These are phyloP conservation scores for Gardenia jasminoides DNA, from an alignment of 257 asterid genomes.

Conservation along the genomic window DNA sequence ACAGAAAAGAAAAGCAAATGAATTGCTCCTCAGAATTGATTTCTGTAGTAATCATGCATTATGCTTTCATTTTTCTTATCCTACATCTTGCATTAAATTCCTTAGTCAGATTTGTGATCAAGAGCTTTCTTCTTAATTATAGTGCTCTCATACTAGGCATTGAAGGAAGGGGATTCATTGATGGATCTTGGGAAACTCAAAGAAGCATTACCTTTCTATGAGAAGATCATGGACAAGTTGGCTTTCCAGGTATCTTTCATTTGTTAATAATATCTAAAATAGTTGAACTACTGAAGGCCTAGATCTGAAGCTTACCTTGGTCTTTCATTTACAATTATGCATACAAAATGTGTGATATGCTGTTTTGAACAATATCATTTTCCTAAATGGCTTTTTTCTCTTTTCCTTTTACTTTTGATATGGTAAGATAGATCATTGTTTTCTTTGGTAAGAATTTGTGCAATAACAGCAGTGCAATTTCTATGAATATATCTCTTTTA, in stretches of 20 bases:
- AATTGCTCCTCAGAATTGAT: background rate
- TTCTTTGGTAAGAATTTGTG: background rate
- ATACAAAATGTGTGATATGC: background rate
- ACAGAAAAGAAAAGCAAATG: background rate
- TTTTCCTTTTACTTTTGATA: background rate
- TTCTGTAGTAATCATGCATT: background rate
- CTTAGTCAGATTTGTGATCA: constrained; percentile 27
- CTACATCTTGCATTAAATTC: background rate
- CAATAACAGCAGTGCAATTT: too few species aligned
- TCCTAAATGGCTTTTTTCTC: background rate
- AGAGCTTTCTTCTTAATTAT: constrained; percentile 59
- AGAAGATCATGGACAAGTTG: constrained; percentile 68
- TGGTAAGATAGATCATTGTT: background rate
- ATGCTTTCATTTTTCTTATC: constrained; percentile 2
- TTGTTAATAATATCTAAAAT: background rate
- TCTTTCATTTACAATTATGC: background rate
- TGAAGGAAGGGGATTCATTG: constrained; percentile 73
- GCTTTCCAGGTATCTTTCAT: constrained; percentile 52
- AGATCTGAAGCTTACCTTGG: background rate
- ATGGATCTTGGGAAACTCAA: constrained; percentile 82
- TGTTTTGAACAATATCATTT: background rate
- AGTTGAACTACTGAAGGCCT: background rate
- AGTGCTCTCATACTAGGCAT: constrained; percentile 71
- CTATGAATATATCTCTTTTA: too few species aligned
- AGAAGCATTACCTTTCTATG: constrained; percentile 74